Conservation (phyloP, 2,329 filamentous ascomycete species). For the Talaromyces sp. region DNA sequence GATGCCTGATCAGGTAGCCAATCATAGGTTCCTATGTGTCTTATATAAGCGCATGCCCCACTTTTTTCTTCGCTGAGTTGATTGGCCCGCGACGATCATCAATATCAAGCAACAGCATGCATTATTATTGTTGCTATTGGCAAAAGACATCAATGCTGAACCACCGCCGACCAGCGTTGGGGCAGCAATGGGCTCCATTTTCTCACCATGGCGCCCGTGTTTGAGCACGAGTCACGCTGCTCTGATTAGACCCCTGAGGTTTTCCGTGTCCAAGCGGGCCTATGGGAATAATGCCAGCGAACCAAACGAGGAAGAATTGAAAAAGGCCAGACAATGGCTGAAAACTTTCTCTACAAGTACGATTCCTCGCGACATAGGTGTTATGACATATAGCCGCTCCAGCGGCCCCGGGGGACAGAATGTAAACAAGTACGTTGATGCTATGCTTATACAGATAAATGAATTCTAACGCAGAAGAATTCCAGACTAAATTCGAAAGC, state of each 20-base stretch:
- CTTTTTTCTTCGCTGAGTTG: neutral
- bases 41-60: neutral
- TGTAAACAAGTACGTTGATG: slow-evolving; percentile 58
- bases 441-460: neutral
- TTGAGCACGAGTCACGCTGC: neutral
- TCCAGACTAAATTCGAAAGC: slow-evolving; percentile 62
- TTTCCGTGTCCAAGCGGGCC: neutral
- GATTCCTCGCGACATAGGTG: slow-evolving; percentile 53
- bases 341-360: slow-evolving; percentile 48
- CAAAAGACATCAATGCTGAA: neutral
- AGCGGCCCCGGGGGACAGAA: slow-evolving; percentile 64
- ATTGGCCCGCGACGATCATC: neutral
- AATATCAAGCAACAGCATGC: neutral
- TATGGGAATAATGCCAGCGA: neutral
- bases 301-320: slow-evolving; percentile 28
- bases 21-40: neutral
- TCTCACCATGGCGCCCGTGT: neutral
- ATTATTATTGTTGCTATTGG: neutral
- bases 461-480: neutral
- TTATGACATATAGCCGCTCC: slow-evolving; percentile 59
- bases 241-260: neutral
- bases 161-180: neutral
- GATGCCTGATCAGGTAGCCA: neutral
- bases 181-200: neutral
- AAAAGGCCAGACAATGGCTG: slow-evolving; percentile 54